Evolutionary conservation across 371 early-diverging fungal genomes (phyloP), one percentile per base, ranked within the genome.

Genomic region (Mortierella sp.): DNA sequence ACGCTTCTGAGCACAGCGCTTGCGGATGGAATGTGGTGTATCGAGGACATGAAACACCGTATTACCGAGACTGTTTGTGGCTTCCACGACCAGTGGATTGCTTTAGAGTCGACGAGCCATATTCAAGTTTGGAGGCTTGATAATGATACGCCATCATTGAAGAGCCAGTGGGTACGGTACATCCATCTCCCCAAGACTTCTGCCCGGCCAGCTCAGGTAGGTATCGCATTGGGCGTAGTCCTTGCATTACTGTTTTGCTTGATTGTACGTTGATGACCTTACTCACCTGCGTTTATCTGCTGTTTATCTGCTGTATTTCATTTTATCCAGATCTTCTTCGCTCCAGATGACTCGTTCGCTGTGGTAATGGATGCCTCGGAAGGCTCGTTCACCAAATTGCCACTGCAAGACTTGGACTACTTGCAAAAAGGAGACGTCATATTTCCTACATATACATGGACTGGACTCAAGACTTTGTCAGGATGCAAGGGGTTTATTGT

Each of bases 21-120:
- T 72, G 50, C 50, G 46, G 80, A 76, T 24, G 77, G 80, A 37
- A 74, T 80, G 14, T 83, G 83, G 83, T 83, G 83, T n/a, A 83
- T 83, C 31, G 80, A 79, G 24, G 75, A 79, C 43, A 44, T 46
- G 57, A 61, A 37, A 10, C 9, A 53, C 43, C 61, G 43, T 2
- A 69, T 77, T 3, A 19, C 31, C 6, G 74, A 74, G 10, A 69
- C 72, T 26, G 46, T 69, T 31, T 83, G 80, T 28, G 75, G 80
- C 9, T 53, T 76, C 26, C 14, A 5, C 34, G 75, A 80, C 3
- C 37, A 55, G 9, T 83, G 83, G 83, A 55, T 83, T 43, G 74
- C 83, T 0, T 24, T 83, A 13, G 83, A 83, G 67, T 71, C 83
- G 28, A 51, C 71, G 11, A 44, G 24, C n/a, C 76, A 83, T 28